Conservation (phyloP, 768 basidiomycete genomes). For the Trametes cubensis region DNA sequence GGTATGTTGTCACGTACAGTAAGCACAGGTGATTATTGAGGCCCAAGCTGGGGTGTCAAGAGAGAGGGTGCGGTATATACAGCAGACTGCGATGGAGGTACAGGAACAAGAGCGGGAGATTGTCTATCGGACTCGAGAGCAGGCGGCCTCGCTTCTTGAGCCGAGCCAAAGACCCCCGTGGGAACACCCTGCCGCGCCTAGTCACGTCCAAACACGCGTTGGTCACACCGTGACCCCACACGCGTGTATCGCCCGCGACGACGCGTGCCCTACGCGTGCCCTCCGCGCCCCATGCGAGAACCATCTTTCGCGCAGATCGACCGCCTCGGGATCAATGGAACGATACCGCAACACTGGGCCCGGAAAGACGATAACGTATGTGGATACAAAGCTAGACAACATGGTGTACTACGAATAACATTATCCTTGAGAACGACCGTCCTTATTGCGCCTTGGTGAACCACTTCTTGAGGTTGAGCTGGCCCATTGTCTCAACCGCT, state of each 20-base stretch:
- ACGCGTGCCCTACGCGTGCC: constrained; percentile 16
- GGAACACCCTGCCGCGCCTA: constrained; percentile 2
- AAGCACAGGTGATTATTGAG: background rate
- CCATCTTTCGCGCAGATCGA: background rate
- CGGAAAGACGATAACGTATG: background rate
- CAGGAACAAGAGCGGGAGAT: background rate
- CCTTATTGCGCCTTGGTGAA: constrained; percentile 56
- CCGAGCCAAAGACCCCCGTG: constrained; percentile 8
- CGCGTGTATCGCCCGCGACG: constrained; percentile 16
- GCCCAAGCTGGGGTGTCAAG: background rate
- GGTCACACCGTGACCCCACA: constrained; percentile 10
- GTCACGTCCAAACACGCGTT: constrained; percentile 21
- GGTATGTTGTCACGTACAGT: background rate
- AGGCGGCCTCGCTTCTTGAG: background rate
- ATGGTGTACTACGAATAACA: background rate
- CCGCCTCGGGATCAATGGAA: constrained; percentile 8
- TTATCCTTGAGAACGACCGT: background rate
- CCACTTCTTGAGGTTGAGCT: constrained; percentile 80
- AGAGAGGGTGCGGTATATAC: background rate
- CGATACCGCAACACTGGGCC: background rate
- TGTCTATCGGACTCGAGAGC: background rate
- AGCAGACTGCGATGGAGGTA: background rate
- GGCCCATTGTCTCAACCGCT: constrained; percentile 65
- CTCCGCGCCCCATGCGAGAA: background rate
- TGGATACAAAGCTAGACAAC: constrained; percentile 8